Conservation (phyloP, 495 filamentous ascomycete genomes). For the Ascobolus immersus region DNA sequence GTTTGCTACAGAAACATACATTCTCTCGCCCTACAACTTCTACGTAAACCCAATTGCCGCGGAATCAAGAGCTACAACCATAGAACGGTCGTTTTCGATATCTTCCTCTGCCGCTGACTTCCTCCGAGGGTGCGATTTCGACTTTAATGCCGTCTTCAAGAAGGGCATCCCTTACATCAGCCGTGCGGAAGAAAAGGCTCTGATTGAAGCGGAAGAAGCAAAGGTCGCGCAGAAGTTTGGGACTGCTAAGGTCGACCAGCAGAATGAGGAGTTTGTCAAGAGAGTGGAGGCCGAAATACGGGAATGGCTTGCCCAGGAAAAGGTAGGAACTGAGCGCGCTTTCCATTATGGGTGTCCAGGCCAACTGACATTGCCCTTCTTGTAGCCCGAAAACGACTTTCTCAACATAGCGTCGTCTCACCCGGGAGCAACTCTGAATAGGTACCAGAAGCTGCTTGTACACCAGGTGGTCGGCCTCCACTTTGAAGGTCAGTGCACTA, state of each 20-base stretch:
- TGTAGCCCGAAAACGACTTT: slow-evolving; percentile 17
- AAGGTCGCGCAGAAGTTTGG: too few species aligned
- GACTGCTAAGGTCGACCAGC: too few species aligned
- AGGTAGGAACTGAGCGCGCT: too few species aligned
- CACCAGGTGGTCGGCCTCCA: slow-evolving; percentile 40
- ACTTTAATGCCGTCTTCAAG: slow-evolving; percentile 29
- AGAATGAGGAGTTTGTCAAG: too few species aligned
- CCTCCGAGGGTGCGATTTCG: slow-evolving; percentile 34
- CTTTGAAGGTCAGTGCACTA: too few species aligned
- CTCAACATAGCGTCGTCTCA: slow-evolving; percentile 20
- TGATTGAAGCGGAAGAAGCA: slow-evolving; percentile 9
- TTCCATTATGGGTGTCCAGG: too few species aligned
- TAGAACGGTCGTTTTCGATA: slow-evolving; percentile 19
- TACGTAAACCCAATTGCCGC: slow-evolving; percentile 28
- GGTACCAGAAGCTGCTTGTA: slow-evolving; percentile 36
- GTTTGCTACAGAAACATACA: slow-evolving; percentile 31
- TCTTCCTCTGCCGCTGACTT: slow-evolving; percentile 33
- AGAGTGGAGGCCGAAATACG: slow-evolving; percentile 28
- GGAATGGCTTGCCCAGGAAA: slow-evolving; percentile 20
- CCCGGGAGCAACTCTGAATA: slow-evolving; percentile 12
- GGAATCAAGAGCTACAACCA: too few species aligned
- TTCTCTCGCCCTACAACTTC: slow-evolving; percentile 43
- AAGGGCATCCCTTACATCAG: slow-evolving; percentile 46
- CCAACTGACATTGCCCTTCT: too few species aligned
- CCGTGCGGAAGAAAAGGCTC: slow-evolving; percentile 30